A percentile compares a stretch with the other conserved stretches of the same genome.
phyloP scores from a whole-genome alignment of 176 grass and related monocot species.

The Thalia dealbata region DNA sequence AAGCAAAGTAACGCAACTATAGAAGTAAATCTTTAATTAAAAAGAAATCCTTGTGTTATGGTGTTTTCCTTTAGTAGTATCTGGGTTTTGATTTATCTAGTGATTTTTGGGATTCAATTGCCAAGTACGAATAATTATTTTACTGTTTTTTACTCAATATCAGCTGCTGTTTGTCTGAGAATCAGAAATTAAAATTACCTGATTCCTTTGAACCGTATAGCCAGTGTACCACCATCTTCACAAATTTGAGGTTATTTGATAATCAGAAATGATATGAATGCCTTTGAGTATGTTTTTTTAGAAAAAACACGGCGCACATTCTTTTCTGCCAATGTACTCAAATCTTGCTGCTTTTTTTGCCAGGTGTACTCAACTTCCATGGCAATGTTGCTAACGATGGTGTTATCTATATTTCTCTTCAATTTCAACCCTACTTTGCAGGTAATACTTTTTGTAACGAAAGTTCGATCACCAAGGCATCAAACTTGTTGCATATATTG shows the following conservation, averaged over 20 bases:
- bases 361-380: slow-evolving; percentile 99
- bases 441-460: slow-evolving; percentile 32
- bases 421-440: slow-evolving; percentile 78
- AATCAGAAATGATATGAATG: background rate
- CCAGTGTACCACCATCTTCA: background rate
- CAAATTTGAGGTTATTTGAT: background rate
- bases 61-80: too few relatives aligned
- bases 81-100: too few relatives aligned
- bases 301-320: too few relatives aligned
- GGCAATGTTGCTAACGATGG: slow-evolving; percentile 93
- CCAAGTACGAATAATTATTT: too few relatives aligned
- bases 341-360: background rate
- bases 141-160: too few relatives aligned
- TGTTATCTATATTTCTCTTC: slow-evolving; percentile 84
- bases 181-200: background rate
- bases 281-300: too few relatives aligned
- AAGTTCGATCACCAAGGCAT: too few relatives aligned
- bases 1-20: too few relatives aligned
- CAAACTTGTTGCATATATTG: background rate
- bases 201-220: background rate
- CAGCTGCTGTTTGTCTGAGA: too few relatives aligned
- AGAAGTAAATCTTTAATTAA: too few relatives aligned
- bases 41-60: too few relatives aligned
- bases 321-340: background rate
- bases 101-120: too few relatives aligned